Conservation (phyloP, 2,329 filamentous ascomycete species). For the Grosmannia serpens region DNA sequence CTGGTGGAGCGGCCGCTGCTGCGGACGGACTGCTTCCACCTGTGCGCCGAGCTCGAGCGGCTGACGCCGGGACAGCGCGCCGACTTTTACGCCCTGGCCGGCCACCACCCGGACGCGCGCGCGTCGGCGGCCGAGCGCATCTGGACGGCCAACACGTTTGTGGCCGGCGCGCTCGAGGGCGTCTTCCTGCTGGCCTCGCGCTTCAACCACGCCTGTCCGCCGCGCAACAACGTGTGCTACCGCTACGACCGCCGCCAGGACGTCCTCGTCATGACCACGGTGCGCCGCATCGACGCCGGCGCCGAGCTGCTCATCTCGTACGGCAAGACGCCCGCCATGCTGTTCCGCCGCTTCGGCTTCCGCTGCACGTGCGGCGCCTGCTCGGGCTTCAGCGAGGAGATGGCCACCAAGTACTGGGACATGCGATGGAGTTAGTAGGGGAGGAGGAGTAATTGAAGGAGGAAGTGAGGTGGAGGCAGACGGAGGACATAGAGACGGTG, state of each 20-base stretch:
- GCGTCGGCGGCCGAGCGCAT: constrained; percentile 12
- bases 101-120: constrained; percentile 10
- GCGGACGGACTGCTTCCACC: constrained; percentile 14
- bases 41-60: constrained; percentile 24
- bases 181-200: constrained; percentile 31
- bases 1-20: constrained; percentile 34
- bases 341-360: constrained; percentile 14
- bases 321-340: constrained; percentile 11
- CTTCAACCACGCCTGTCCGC: constrained; percentile 47
- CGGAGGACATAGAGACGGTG: too few relatives aligned
- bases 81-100: constrained; percentile 26
- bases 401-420: constrained; percentile 2
- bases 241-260: constrained; percentile 22
- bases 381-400: constrained; percentile 4
- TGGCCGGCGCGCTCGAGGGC: constrained; percentile 8
- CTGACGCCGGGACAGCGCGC: constrained; percentile 20
- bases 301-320: constrained; percentile 15
- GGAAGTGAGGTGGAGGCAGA: constrained; percentile 1
- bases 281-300: constrained; percentile 6
- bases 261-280: constrained; percentile 29
- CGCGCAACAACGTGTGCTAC: constrained; percentile 31
- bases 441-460: neutral
- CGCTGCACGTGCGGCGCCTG: constrained; percentile 14
- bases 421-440: neutral
- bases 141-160: constrained; percentile 18